Percentiles rank a stretch among this genome's conserved stretches.
Conservation (phyloP, 345 rosid genomes). For the Populus pruinosa region DNA sequence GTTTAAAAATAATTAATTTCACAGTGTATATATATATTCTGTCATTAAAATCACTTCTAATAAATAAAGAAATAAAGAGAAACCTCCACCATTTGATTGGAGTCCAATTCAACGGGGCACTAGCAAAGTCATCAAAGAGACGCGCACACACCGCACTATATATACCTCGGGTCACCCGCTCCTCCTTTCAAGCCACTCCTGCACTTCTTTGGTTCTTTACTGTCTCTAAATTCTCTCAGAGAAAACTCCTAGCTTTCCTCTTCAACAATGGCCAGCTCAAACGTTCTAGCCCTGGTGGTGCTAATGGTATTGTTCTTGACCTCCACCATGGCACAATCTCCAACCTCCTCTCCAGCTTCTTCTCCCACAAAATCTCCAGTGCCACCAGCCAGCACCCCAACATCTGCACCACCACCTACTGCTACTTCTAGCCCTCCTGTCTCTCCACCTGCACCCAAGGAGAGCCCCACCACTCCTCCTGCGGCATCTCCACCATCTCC, state of each 20-base stretch:
- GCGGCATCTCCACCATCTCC: not conserved
- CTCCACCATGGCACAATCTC: constrained; percentile 19
- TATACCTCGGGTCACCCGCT: not conserved
- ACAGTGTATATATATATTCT: no score
- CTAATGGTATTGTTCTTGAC: constrained; percentile 3
- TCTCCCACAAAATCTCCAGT: constrained; percentile 2
- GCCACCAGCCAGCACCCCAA: constrained; percentile 1
- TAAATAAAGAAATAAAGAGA: not conserved
- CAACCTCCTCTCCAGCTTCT: constrained; percentile 12
- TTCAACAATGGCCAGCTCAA: constrained; percentile 8
- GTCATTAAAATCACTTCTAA: no score
- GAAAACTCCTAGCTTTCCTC: not conserved
- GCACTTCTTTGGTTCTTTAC: not conserved
- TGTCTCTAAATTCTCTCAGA: not conserved
- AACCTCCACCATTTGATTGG: not conserved
- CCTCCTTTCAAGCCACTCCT: not conserved
- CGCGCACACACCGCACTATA: not conserved
- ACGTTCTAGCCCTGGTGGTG: not conserved
- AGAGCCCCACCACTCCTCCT: not conserved
- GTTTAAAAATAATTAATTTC: no score
- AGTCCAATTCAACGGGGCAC: not conserved
- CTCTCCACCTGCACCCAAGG: constrained; percentile 5
- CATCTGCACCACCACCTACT: not conserved
- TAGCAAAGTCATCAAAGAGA: not conserved
- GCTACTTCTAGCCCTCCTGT: not conserved